Base-by-base conservation (phyloP, 2,329 filamentous ascomycete genomes). In the Orbilia quercus region DNA sequence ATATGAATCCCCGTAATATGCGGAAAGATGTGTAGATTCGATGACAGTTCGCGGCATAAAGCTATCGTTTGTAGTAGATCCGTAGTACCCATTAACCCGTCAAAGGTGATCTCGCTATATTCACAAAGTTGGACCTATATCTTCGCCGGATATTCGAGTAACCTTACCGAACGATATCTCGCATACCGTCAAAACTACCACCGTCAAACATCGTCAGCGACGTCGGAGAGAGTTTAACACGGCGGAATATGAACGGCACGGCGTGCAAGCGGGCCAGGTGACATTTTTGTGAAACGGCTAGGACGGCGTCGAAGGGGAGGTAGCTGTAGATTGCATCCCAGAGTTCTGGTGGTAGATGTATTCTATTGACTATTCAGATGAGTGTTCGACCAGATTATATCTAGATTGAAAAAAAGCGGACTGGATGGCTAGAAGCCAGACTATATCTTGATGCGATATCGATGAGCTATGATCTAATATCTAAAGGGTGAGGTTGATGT, bases 61-160 rank as follows among this genome's bases (percentile, higher is more conserved):
- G 6, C 28, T 1, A 50, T 12, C 18, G 34, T 60, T 16, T 60
- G 16, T 2, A 9, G 28, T 7, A 50, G 2, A 7, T 14, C n/a
- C n/a, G n/a, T n/a, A n/a, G n/a, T n/a, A n/a, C n/a, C n/a, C n/a
- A n/a, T n/a, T n/a, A n/a, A n/a, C n/a, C 11, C 44, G 1, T 5
- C 18, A 14, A 60, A 60, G 6, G 57, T 60, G 7, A 60, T 18
- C 36, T 60, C 57, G 0, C 57, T 60, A 50, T 2, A 40, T 12
- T n/a, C n/a, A n/a, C n/a, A n/a, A n/a, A n/a, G n/a, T n/a, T n/a
- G n/a, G n/a, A n/a, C n/a, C n/a, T n/a, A n/a, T n/a, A n/a, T n/a
- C n/a, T n/a, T n/a, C n/a, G n/a, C n/a, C n/a, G n/a, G n/a, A n/a
- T n/a, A n/a, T n/a, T n/a, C n/a, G n/a, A n/a, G n/a, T n/a, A n/a